phyloP scores from a whole-genome alignment of 345 rosid species.

The Camelina laxa region DNA sequence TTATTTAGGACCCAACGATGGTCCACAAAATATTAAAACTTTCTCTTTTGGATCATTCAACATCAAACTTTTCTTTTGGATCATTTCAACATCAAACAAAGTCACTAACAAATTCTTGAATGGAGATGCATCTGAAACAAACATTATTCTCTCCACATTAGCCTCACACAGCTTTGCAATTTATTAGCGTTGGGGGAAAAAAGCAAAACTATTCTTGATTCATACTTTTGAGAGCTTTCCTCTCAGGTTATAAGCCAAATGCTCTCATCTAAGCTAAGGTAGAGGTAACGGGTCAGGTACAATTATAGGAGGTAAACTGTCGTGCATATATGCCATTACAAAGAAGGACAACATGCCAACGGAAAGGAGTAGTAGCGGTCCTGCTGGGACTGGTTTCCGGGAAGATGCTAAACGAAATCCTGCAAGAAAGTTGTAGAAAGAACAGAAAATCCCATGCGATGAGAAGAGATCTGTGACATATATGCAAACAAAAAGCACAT shows the following conservation, averaged over 20 bases:
- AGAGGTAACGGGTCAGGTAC: slow-evolving; percentile 36
- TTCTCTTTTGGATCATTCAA: not conserved
- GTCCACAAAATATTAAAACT: too few relatives aligned
- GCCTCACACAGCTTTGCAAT: slow-evolving; percentile 30
- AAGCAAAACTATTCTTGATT: slow-evolving; percentile 29
- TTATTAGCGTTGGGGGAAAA: slow-evolving; percentile 29
- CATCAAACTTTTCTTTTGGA: not conserved
- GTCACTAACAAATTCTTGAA: not conserved
- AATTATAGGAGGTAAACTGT: slow-evolving; percentile 35
- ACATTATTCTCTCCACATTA: slow-evolving; percentile 22
- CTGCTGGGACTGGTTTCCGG: slow-evolving; percentile 66
- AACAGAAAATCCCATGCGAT: not conserved
- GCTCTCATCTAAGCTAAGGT: slow-evolving; percentile 36
- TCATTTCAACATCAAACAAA: not conserved
- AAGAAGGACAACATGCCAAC: slow-evolving; percentile 60
- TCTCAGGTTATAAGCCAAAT: not conserved
- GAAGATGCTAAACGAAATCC: slow-evolving; percentile 79
- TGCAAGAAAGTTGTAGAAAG: slow-evolving; percentile 41
- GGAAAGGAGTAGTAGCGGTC: slow-evolving; percentile 71
- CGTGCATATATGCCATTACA: slow-evolving; percentile 48
- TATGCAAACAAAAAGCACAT: slow-evolving; percentile 9
- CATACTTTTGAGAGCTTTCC: slow-evolving; percentile 14
- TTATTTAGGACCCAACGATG: too few relatives aligned
- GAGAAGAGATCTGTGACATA: slow-evolving; percentile 18
- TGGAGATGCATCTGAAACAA: not conserved